phyloP scores from a whole-genome alignment of 805 yeast species.

The Candida maesae region DNA sequence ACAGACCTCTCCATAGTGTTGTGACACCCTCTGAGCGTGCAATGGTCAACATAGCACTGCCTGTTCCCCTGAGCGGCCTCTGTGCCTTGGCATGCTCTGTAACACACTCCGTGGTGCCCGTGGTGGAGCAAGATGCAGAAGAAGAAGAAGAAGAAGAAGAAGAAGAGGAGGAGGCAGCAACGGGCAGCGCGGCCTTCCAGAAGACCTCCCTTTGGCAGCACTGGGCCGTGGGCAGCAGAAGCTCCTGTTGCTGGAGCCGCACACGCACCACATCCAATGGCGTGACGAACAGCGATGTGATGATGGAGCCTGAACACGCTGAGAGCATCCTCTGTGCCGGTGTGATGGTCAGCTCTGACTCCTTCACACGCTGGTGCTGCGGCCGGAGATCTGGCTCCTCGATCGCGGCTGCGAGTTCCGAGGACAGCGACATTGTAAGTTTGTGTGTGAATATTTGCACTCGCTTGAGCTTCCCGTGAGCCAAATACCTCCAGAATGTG shows the following conservation, averaged over 20 bases:
- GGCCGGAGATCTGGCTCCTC: conserved; percentile 18
- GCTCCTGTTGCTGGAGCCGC: conserved; percentile 72
- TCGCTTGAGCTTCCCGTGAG: no score
- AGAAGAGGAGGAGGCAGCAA: conserved; percentile 12
- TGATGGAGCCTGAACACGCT: conserved; percentile 70
- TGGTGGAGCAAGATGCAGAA: conserved; percentile 12
- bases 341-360: conserved; percentile 35
- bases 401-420: conserved; percentile 22
- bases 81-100: conserved; percentile 26
- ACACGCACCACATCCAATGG: conserved; percentile 81
- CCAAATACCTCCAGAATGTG: no score
- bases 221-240: conserved; percentile 42
- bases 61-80: conserved; percentile 53
- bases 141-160: conserved; percentile 6
- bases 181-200: conserved; percentile 26
- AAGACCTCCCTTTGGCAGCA: conserved; percentile 38
- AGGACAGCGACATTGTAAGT: conserved; percentile 16
- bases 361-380: conserved; percentile 6
- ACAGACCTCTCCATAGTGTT: conserved; percentile 87
- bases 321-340: conserved; percentile 66
- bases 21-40: conserved; percentile 66
- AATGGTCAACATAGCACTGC: conserved; percentile 68
- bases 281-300: conserved; percentile 71
- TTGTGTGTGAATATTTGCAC: no score
- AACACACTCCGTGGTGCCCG: conserved; percentile 6